Conservation (phyloP, 441 rosid species). For the Eruca vesicaria region DNA sequence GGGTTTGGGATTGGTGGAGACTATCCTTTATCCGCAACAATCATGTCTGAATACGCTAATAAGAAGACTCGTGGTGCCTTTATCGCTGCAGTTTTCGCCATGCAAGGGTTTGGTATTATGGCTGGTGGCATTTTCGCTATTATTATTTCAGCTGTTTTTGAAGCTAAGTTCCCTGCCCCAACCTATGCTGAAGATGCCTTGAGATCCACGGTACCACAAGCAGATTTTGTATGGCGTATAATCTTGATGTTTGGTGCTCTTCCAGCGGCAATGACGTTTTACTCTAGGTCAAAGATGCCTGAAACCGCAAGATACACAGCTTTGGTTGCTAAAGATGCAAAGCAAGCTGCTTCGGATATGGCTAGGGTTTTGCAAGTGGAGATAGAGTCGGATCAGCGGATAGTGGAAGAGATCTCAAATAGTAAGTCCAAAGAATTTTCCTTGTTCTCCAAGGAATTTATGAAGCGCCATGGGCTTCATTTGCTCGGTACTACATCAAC, state of each 20-base stretch:
- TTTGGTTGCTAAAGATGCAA: constrained; percentile 55
- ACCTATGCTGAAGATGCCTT: constrained; percentile 4
- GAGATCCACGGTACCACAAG: constrained; percentile 45
- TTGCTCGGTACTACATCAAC: constrained; percentile 50
- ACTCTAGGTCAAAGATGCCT: constrained; percentile 59
- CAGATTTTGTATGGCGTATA: constrained; percentile 60
- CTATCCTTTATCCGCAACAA: constrained; percentile 62
- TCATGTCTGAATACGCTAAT: constrained; percentile 65
- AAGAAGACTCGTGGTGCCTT: constrained; percentile 59
- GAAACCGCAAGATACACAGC: constrained; percentile 71
- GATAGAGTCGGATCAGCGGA: constrained; percentile 43
- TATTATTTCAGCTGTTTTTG: constrained; percentile 39
- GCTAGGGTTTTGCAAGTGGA: constrained; percentile 50
- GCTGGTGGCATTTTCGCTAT: constrained; percentile 54
- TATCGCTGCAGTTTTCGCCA: constrained; percentile 57
- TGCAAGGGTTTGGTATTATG: constrained; percentile 72
- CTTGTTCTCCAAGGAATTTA: constrained; percentile 46
- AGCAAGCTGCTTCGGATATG: constrained; percentile 60
- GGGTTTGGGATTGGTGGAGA: constrained; percentile 66
- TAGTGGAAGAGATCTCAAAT: constrained; percentile 12
- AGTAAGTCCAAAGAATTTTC: constrained; percentile 30
- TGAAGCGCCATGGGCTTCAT: constrained; percentile 55
- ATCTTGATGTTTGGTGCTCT: constrained; percentile 53
- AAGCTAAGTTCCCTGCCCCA: constrained; percentile 35
- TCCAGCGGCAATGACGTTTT: constrained; percentile 53